Evolutionary conservation across 2,329 filamentous ascomycete species (phyloP).

Genomic region (Sclerotinia nivalis): DNA sequence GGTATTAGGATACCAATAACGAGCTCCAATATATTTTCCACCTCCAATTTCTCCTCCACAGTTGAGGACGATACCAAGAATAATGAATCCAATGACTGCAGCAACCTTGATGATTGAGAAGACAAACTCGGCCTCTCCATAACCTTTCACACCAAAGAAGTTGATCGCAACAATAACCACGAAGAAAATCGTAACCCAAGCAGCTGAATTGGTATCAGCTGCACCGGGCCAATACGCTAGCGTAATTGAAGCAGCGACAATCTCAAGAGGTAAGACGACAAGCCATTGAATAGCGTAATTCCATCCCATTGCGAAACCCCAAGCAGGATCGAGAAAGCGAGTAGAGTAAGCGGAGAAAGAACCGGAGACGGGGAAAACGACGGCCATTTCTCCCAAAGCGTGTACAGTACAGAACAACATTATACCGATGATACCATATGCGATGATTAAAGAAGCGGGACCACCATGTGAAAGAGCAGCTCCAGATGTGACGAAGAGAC

Average conservation of each 20-base stretch:
- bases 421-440: conserved; percentile 49
- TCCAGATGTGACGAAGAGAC: conserved; percentile 35
- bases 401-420: conserved; percentile 70
- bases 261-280: conserved; percentile 76
- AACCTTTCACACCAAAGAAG: conserved; percentile 82
- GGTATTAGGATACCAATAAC: conserved; percentile 58
- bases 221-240: conserved; percentile 70
- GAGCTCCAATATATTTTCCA: conserved; percentile 62
- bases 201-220: conserved; percentile 51
- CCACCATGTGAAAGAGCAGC: conserved; percentile 43
- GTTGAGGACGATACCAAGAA: conserved; percentile 62
- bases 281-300: conserved; percentile 85
- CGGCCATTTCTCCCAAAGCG: conserved; percentile 86
- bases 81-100: conserved; percentile 64
- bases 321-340: conserved; percentile 86
- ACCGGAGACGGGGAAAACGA: conserved; percentile 86
- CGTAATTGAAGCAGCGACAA: conserved; percentile 82
- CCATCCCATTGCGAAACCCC: conserved; percentile 95
- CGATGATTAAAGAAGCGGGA: conserved; percentile 39
- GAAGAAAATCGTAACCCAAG: conserved; percentile 83
- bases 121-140: conserved; percentile 85
- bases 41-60: conserved; percentile 50
- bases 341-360: conserved; percentile 94
- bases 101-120: conserved; percentile 83
- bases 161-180: conserved; percentile 76